Evolutionary conservation across 768 basidiomycete species (phyloP), one percentile per base, ranked within the genome.

Genomic region (Hypholoma sublateritium): DNA sequence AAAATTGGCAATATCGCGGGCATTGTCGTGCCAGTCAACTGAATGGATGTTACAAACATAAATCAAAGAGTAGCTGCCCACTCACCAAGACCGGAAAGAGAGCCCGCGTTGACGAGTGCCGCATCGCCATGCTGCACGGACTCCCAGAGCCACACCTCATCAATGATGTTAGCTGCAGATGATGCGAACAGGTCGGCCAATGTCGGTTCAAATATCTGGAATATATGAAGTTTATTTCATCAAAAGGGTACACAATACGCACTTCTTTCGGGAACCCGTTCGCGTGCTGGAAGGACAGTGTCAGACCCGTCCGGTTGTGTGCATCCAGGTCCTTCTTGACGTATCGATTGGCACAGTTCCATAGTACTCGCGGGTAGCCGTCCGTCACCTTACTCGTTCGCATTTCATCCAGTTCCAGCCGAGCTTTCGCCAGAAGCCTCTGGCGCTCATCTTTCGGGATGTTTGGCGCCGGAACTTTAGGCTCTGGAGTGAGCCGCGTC

Each of bases 201-300:
- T 16, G 80, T 78, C 0, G 90, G 84, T 66, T 95, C 91, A 87
- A 89, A 96, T 8, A 82, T 89, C 92, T 95, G 63, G 21, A 44
- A 45, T 53, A 34, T 21, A 39, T 16, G 17, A 25, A 17, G 41
- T 48, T 41, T 32, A 53, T 45, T 12, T 28, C 47, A 46, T 45
- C 22, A 21, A 44, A 37, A 8, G 8, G n/a, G 14, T 35, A 17
- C 36, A 3, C 1, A 36, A 41, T 9, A 24, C 82, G 47, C 52
- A 85, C 91, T 84, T 95, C 93, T 69, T 95, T 95, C 46, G 83
- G 84, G 62, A 95, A 88, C 1, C 95, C 93, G 69, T 92, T 95
- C 2, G 91, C 92, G 68, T 95, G 94, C 3, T 84, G 82, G 46
- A 91, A 75, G 59, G 95, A 81, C 50, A 95, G 70, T 0, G 92